Percentiles rank a stretch among this genome's conserved stretches.
Evolutionary conservation across 23 red algal species (phyloP).

Genomic region (Rhodosorus marinus): DNA sequence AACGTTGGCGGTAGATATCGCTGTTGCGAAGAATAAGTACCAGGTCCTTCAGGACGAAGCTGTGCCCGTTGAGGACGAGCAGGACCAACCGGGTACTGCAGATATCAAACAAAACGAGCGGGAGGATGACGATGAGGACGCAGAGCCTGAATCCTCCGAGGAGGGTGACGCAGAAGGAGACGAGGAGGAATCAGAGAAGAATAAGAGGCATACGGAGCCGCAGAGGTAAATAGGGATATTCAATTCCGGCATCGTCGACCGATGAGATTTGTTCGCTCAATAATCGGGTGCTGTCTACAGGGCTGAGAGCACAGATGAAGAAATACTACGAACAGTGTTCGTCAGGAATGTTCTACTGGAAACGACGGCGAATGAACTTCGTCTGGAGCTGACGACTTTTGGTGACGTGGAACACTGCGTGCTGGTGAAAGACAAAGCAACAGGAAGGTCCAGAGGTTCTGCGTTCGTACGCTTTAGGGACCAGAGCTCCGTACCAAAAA

Average conservation of each 20-base stretch:
- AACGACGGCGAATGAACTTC: slow-evolving; percentile 36
- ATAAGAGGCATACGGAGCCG: not conserved
- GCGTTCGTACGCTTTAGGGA: slow-evolving; percentile 54
- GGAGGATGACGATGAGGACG: not conserved
- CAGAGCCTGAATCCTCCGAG: no score
- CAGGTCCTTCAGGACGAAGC: not conserved
- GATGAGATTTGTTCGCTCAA: no score
- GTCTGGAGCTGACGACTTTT: slow-evolving; percentile 12
- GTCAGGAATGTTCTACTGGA: slow-evolving; percentile 47
- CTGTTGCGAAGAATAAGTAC: slow-evolving; percentile 41
- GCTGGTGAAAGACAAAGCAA: slow-evolving; percentile 30
- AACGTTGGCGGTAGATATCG: slow-evolving; percentile 58
- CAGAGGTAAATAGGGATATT: not conserved
- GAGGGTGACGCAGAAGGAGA: not conserved
- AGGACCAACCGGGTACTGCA: not conserved
- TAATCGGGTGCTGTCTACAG: no score
- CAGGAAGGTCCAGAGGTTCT: slow-evolving; percentile 38
- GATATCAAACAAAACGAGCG: not conserved
- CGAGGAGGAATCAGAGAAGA: not conserved
- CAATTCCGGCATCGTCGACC: not conserved
- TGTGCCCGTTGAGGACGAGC: not conserved
- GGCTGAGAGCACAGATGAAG: slow-evolving; percentile 1
- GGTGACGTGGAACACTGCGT: slow-evolving; percentile 39
- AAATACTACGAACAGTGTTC: slow-evolving; percentile 53
- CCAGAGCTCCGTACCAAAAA: slow-evolving; percentile 8